Evolutionary conservation across 345 rosid genomes (phyloP).

Genomic region (Salix purpurea): DNA sequence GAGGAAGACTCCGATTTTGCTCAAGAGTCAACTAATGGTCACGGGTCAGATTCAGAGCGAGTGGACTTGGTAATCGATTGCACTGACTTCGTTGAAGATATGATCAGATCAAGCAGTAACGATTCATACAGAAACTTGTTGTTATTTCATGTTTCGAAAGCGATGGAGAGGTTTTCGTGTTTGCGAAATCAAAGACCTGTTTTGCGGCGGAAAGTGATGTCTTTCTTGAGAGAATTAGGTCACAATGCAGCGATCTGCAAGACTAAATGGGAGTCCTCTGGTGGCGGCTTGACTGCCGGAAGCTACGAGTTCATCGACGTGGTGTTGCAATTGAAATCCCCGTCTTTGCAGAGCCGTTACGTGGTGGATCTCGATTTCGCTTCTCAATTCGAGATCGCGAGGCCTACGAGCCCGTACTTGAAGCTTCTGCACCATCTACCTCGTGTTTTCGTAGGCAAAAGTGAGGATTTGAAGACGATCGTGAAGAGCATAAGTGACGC

Average conservation of each 20-base stretch:
- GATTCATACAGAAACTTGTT: constrained; percentile 49
- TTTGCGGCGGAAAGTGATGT: constrained; percentile 58
- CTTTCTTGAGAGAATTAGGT: constrained; percentile 52
- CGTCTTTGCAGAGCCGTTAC: constrained; percentile 37
- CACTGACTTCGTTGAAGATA: constrained; percentile 31
- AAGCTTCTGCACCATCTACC: constrained; percentile 46
- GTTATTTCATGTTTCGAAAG: constrained; percentile 37
- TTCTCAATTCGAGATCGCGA: constrained; percentile 71
- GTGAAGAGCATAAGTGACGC: constrained; percentile 53
- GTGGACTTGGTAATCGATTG: constrained; percentile 28
- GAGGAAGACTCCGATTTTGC: constrained; percentile 27
- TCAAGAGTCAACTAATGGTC: background rate
- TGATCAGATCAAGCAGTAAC: constrained; percentile 11
- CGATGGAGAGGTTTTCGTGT: constrained; percentile 43
- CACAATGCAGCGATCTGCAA: constrained; percentile 89
- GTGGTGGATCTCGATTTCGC: constrained; percentile 72
- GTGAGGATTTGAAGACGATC: constrained; percentile 60
- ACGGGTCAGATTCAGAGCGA: constrained; percentile 49
- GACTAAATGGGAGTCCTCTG: constrained; percentile 70
- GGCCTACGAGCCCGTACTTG: constrained; percentile 61
- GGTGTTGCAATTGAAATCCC: constrained; percentile 28
- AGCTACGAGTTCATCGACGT: constrained; percentile 84
- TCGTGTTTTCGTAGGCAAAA: constrained; percentile 49
- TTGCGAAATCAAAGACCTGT: constrained; percentile 27
- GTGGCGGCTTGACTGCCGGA: constrained; percentile 55